Base-by-base conservation (phyloP, 2,329 filamentous ascomycete species). In the Aspergillus neotritici region DNA sequence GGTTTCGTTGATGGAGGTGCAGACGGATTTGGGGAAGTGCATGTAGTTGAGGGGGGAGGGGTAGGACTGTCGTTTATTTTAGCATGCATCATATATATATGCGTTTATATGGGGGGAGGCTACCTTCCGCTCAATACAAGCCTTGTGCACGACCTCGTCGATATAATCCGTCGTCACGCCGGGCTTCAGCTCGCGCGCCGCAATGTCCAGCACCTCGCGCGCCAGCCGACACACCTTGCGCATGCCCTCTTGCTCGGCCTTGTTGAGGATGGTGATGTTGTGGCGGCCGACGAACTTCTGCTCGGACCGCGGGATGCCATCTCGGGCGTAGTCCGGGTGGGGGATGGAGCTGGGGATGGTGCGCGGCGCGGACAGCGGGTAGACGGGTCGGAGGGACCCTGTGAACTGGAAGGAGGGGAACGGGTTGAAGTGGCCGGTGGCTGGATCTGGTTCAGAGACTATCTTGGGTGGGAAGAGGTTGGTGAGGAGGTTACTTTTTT, bases 21-120 rank as follows among this genome's bases (percentile, higher is more conserved):
- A 98, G 50, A 96, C 87, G 0, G 93, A 98, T 72, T 98, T 98
- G 53, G 93, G 93, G 70, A 97, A 98, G 67, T 90, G 77, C 73
- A 87, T 86, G 71, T 97, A 97, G 72, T 96, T 96, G 29, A 97
- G 74, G 1, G 91, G 89, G 1, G 91, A 96, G 0, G 91, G 91
- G 64, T 97, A 97, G 8, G 89, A 86, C 90, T 96, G 50, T 21
- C 7, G n/a, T n/a, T n/a, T n/a, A n/a, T n/a, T n/a, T n/a, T n/a
- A n/a, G n/a, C 17, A 21, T 21, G 3, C 17, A 21, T 5, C 4
- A 21, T 21, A 6, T 5, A 21, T 21, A 21, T 21, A 2, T 6
- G 7, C 4, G 7, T 21, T 5, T 6, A 4, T 4, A 21, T 21
- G 17, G n/a, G 16, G 6, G 15, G 32, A 30, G 66, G 86, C 71